Percentiles rank a stretch among this genome's conserved stretches.
Evolutionary conservation across 2,329 filamentous ascomycete genomes (phyloP).

Genomic region (Ceratocystis lukuohia): DNA sequence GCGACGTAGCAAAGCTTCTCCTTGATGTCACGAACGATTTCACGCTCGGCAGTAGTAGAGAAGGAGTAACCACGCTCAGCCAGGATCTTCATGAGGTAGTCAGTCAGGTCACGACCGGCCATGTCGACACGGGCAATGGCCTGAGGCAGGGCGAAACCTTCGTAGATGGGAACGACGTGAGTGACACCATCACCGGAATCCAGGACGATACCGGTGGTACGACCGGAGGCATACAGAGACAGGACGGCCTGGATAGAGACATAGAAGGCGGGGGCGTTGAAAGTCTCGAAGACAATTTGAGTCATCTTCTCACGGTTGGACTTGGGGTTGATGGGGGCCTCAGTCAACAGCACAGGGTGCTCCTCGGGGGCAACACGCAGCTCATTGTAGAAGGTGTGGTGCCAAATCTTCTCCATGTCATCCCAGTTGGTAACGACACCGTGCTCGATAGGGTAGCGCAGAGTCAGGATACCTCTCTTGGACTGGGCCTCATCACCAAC

Average conservation of each 20-base stretch:
- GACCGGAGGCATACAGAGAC: constrained; percentile 98
- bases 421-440: constrained; percentile 99
- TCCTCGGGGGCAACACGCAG: constrained; percentile 99
- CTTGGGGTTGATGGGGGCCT: constrained; percentile 99
- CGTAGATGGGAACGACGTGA: constrained; percentile 99
- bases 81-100: constrained; percentile 99
- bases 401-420: constrained; percentile 99
- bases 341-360: constrained; percentile 97
- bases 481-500: constrained; percentile 99
- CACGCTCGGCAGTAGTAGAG: constrained; percentile 98
- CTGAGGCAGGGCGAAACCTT: constrained; percentile 99
- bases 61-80: constrained; percentile 99
- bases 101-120: constrained; percentile 99
- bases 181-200: constrained; percentile 99
- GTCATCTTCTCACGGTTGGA: constrained; percentile 99
- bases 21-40: constrained; percentile 99
- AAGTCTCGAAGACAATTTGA: constrained; percentile 99
- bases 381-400: constrained; percentile 99
- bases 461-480: constrained; percentile 99
- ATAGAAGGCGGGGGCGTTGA: constrained; percentile 99
- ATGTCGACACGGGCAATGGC: constrained; percentile 99
- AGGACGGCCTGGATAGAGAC: constrained; percentile 99
- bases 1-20: constrained; percentile 99
- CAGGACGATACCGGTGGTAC: constrained; percentile 99
- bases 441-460: constrained; percentile 99